phyloP scores from a whole-genome alignment of 1,139 yeast species.

The Sugiyamaella neomexicana region DNA sequence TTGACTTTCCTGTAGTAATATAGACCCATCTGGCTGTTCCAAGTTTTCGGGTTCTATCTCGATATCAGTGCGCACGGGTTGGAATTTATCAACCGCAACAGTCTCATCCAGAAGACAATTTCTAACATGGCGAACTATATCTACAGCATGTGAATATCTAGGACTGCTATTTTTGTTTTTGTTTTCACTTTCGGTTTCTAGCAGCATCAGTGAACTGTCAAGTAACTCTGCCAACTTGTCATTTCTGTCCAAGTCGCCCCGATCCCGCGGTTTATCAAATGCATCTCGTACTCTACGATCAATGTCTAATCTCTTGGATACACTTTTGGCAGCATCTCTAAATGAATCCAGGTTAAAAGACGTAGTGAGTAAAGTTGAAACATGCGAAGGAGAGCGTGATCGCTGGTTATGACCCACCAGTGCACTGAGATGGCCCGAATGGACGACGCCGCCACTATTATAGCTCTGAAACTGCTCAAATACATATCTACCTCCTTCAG shows the following conservation, averaged over 20 bases:
- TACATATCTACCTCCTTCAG: slow-evolving; percentile 35
- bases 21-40: neutral
- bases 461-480: slow-evolving; percentile 30
- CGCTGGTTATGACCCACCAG: too few species aligned
- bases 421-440: neutral
- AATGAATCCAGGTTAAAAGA: slow-evolving; percentile 29
- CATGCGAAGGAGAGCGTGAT: neutral
- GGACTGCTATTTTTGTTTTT: neutral
- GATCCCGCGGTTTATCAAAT: slow-evolving; percentile 16
- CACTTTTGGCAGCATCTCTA: slow-evolving; percentile 30
- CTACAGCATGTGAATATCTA: slow-evolving; percentile 24
- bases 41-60: neutral
- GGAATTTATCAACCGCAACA: neutral
- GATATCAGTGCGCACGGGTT: neutral
- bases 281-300: slow-evolving; percentile 28
- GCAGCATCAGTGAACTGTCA: slow-evolving; percentile 19
- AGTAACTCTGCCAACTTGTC: slow-evolving; percentile 27
- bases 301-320: slow-evolving; percentile 28
- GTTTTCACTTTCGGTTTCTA: slow-evolving; percentile 16
- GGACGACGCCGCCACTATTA: slow-evolving; percentile 1
- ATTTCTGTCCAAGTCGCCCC: slow-evolving; percentile 18
- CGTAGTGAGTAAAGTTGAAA: slow-evolving; percentile 20
- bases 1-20: neutral
- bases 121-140: slow-evolving; percentile 26
- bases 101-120: slow-evolving; percentile 24